Base-by-base conservation (phyloP, 306 rosid genomes). In the Neltuma alba region DNA sequence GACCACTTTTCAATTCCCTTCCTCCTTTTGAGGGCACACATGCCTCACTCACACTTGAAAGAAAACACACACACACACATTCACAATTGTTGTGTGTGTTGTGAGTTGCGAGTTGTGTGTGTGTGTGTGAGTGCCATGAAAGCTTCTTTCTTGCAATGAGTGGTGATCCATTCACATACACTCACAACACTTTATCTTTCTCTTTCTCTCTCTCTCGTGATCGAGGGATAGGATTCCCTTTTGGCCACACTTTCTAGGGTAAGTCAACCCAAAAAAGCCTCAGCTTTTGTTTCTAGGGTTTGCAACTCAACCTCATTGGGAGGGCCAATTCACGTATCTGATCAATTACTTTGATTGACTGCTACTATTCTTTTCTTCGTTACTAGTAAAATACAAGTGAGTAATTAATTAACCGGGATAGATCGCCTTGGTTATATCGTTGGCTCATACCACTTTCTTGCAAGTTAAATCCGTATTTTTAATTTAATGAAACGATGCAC, bases 231-330 rank as follows among this genome's bases (percentile, higher is more conserved):
- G 89, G 97, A 87, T 90, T 87, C 93, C 88, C 90, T 86, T 89
- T 77, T 92, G 84, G 90, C 85, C 92, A 78, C 79, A 89, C 97
- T 92, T 92, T 89, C 89, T 90, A 75, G 84, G 87, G 76, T 55
- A 92, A 89, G 97, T 92, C 97, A 92, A 92, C 97, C 50, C 85
- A 86, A 89, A 85, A 89, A 90, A 89, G 95, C 86, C 84, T 89
- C 54, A 71, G 72, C 68, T 71, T 81, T 80, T 54, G 1, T 54
- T 9, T 76, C 44, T 25, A 58, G 85, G 83, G 80, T 79, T 63
- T 16, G 2, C 9, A 7, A 21, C 28, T 57, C 33, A 25, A 58
- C 18, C 20, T 12, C 13, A 58, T 5, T 20, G 58, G 58, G 58
- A n/a, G 27, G 5, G 40, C 21, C 67, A 61, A n/a, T 31, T 61